phyloP scores from a whole-genome alignment of 345 rosid species.

The Pugionium cornutum region DNA sequence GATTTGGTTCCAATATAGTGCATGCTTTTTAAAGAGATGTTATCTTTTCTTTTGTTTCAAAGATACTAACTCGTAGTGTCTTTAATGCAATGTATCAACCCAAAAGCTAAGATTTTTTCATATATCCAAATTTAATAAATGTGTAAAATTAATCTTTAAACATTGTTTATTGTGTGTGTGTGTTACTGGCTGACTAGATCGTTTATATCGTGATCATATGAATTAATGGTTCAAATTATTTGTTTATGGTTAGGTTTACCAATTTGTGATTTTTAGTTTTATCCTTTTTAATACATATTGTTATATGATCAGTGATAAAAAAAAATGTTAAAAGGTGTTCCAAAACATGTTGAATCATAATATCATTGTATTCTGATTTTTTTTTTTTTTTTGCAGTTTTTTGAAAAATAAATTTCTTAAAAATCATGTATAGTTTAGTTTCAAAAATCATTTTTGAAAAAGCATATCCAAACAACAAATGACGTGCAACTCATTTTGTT shows the following conservation, averaged over 20 bases:
- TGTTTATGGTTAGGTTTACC: too few relatives aligned
- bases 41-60: not conserved
- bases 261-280: too few relatives aligned
- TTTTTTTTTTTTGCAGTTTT: not conserved
- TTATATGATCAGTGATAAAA: not conserved
- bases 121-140: too few relatives aligned
- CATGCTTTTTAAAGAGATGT: constrained; percentile 19
- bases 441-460: constrained; percentile 10
- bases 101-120: too few relatives aligned
- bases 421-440: constrained; percentile 6
- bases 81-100: too few relatives aligned
- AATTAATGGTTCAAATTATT: too few relatives aligned
- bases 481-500: constrained; percentile 19
- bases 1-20: constrained; percentile 30
- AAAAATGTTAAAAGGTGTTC: not conserved
- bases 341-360: not conserved
- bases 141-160: too few relatives aligned
- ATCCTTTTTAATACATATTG: not conserved
- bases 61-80: too few relatives aligned
- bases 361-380: not conserved
- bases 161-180: too few relatives aligned
- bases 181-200: too few relatives aligned
- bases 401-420: not conserved
- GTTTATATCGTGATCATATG: too few relatives aligned
- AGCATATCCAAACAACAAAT: constrained; percentile 26